phyloP scores from a whole-genome alignment of 495 filamentous ascomycete genomes.

The Xylaria intraflava region DNA sequence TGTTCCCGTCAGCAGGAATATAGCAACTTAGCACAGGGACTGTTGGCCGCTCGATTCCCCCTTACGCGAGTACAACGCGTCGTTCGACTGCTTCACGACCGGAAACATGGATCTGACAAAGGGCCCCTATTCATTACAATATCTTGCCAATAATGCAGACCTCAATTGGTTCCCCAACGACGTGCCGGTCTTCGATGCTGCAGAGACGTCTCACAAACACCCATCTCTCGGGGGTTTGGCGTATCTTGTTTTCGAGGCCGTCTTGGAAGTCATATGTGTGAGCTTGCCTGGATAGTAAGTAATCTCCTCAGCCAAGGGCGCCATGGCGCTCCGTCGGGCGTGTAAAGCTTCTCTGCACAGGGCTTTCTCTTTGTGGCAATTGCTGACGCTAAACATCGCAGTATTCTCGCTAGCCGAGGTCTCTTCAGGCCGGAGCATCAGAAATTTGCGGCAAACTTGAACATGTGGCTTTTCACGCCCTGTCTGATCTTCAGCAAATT shows the following conservation, averaged over 20 bases:
- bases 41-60: background rate
- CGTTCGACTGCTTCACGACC: background rate
- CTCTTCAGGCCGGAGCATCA: constrained; percentile 92
- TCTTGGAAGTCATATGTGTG: constrained; percentile 93
- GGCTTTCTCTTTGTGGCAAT: background rate
- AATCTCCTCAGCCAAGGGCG: background rate
- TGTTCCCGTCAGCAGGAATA: background rate
- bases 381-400: background rate
- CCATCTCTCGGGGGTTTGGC: constrained; percentile 66
- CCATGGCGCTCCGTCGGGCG: background rate
- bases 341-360: too few relatives aligned
- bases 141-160: constrained; percentile 49
- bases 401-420: constrained; percentile 74
- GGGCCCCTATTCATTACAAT: constrained; percentile 53
- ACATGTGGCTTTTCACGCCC: constrained; percentile 89
- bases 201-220: constrained; percentile 36
- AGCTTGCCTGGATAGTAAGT: constrained; percentile 76
- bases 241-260: constrained; percentile 90
- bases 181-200: constrained; percentile 17
- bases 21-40: background rate
- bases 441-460: constrained; percentile 92
- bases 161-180: constrained; percentile 27
- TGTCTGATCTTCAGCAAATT: constrained; percentile 98
- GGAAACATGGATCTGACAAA: constrained; percentile 19
- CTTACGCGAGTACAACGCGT: background rate